phyloP scores from a whole-genome alignment of 2,329 filamentous ascomycete genomes.

The Scedosporium minutisporum region DNA sequence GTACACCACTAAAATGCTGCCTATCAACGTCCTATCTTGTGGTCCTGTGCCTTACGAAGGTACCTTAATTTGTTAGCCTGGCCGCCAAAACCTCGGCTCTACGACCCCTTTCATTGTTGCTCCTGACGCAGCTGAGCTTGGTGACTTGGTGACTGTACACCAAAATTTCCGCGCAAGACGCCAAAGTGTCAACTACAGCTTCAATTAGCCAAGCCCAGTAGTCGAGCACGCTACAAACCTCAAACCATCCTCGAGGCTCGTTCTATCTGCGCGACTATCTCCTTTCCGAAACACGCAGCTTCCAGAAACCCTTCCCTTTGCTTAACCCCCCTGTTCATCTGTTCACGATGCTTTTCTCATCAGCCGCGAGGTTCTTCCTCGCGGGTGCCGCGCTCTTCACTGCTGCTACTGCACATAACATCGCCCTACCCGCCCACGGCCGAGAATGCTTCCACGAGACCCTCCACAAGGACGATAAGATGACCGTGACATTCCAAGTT shows the following conservation, averaged over 20 bases:
- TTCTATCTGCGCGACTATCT: not conserved
- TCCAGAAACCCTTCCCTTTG: not conserved
- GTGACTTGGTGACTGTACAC: not conserved
- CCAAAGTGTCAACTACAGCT: constrained; percentile 8
- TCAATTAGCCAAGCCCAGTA: not conserved
- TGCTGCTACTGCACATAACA: constrained; percentile 77
- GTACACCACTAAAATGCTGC: not conserved
- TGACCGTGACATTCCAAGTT: constrained; percentile 98
- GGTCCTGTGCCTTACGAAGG: not conserved
- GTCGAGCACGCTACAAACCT: not conserved
- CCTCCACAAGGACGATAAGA: constrained; percentile 88
- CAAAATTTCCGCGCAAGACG: not conserved
- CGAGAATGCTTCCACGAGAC: constrained; percentile 96
- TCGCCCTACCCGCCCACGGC: constrained; percentile 85
- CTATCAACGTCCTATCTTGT: not conserved
- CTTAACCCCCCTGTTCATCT: constrained; percentile 4
- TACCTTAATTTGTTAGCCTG: constrained; percentile 1
- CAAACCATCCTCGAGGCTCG: not conserved
- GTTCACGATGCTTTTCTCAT: constrained; percentile 31
- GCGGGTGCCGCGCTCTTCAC: constrained; percentile 34
- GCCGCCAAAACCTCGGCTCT: constrained; percentile 5
- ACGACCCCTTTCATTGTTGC: not conserved
- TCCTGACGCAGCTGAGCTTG: not conserved
- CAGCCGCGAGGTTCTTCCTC: constrained; percentile 33
- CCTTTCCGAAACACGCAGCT: not conserved